Base-by-base conservation (phyloP, 2,329 filamentous ascomycete genomes). In the Cryoendolithus antarcticus region DNA sequence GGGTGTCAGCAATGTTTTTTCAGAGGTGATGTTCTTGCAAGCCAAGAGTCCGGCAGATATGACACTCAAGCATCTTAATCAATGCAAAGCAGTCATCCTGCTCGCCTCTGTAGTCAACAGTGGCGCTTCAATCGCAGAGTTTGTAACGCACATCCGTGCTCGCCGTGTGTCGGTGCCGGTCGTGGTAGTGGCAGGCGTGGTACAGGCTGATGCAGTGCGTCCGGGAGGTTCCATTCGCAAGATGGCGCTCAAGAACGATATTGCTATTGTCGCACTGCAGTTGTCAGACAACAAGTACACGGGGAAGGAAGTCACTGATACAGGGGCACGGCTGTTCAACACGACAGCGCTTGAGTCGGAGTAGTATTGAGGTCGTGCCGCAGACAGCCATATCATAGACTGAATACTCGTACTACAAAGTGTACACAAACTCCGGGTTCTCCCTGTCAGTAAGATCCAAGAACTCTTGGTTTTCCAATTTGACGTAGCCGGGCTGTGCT, bases 381-480 rank as follows among this genome's bases (percentile, higher is more conserved):
- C 15, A 19, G 15, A 19, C 15, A 19, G 15, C 15, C 15, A 19
- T 19, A 19, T 19, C 15, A 19, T 19, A 19, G 15, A 19, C 15
- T 19, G 15, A 19, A 19, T 19, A 19, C 15, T 19, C 15, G 15
- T 19, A 19, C 15, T 19, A 40, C 21, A 40, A 27, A 4, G 38
- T 27, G 29, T 82, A 82, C 1, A 72, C 57, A 51, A 82, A 80
- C 53, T 81, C 64, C 0, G 60, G 61, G 37, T 61, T 82, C 62
- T 82, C 77, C 40, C 65, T 60, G 52, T 82, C 78, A 3, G 77
- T 82, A 45, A 82, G 56, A 53, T 82, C 77, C 41, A 65, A 55
- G 53, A 55, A 81, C 64, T 81, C 78, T 56, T 81, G 76, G 44
- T 81, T 80, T 54, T 76, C 73, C 39, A 81, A 44, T 56, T 69